These are phyloP conservation scores for Tulasnella sp. DNA, from an alignment of 768 basidiomycete genomes.

Conservation along the genomic window DNA sequence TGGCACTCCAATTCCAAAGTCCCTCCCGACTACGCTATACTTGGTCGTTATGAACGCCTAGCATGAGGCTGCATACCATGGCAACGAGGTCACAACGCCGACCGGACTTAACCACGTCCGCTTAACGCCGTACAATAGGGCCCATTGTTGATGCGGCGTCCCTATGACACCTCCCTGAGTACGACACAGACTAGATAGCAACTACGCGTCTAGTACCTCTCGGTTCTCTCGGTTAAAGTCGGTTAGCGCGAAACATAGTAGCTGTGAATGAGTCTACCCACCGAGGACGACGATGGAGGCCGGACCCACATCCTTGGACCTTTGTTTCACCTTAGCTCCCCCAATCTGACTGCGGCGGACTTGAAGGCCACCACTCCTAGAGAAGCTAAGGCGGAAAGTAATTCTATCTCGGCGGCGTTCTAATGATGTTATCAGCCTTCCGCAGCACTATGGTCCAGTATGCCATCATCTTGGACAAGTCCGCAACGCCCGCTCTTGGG, in stretches of 20 bases:
- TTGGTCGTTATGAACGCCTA: not conserved
- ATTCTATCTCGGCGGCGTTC: not conserved
- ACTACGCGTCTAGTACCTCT: not conserved
- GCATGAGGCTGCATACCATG: not conserved
- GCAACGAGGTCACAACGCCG: not conserved
- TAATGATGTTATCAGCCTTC: not conserved
- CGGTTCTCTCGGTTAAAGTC: not conserved
- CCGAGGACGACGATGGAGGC: not conserved
- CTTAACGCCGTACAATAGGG: not conserved
- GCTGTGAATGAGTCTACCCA: not conserved
- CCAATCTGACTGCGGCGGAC: not conserved
- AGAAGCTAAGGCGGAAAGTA: not conserved
- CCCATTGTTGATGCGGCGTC: not conserved
- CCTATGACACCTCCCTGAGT: not conserved
- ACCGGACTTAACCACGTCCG: not conserved
- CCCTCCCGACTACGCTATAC: not conserved
- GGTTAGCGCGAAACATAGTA: not conserved
- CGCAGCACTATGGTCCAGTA: not conserved
- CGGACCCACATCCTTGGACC: not conserved
- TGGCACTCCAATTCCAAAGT: not conserved
- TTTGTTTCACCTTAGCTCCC: not conserved
- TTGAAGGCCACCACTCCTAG: not conserved
- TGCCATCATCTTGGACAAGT: not conserved
- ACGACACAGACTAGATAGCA: not conserved
- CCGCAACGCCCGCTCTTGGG: not conserved